Base-by-base conservation (phyloP, 2,329 filamentous ascomycete genomes). In the Beauveria varroae region DNA sequence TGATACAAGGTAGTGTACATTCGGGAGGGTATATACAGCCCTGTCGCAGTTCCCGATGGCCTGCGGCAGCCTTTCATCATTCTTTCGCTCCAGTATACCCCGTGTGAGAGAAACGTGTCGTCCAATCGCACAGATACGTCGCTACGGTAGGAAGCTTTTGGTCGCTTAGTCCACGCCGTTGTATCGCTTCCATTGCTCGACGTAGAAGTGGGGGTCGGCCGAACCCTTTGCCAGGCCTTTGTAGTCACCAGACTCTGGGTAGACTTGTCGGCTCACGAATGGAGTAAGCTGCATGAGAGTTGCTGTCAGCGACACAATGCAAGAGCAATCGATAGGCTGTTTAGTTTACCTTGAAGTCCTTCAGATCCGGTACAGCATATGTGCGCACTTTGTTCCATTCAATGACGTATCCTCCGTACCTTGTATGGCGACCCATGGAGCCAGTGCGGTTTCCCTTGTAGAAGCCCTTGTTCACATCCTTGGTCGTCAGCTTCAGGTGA, bases 391-490 rank as follows among this genome's bases (percentile, higher is more conserved):
- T 96, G 61, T 80, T 76, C 82, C 84, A 96, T 67, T 98, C 89
- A 67, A 98, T 87, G 52, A 86, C 74, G 75, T 95, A 99, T 56
- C 87, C 87, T 74, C 93, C 95, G 72, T 86, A 85, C 73, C 90
- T 89, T 60, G 90, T 93, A 77, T 96, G 91, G 16, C 80, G 77
- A 74, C 95, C 95, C 86, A 96, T 92, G 47, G 89, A 86, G 1
- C 95, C 95, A 1, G 91, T 88, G 52, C 93, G 83, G 69, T 89
- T 97, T 72, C 95, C 95, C 82, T 98, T 98, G 86, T 99, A 99
- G 85, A 88, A 99, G 67, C 93, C 93, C 72, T 91, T 91, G 74
- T 89, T 90, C 73, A 93, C 88, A 76, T 95, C 88, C 78, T 99
- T 99, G 67, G 93, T 96, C 14, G 91, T 97, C 70, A 99, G 84